A percentile compares a stretch with the other conserved stretches of the same genome.
Conservation (phyloP, 1,284 basidiomycete species). For the Leucoagaricus sp. region DNA sequence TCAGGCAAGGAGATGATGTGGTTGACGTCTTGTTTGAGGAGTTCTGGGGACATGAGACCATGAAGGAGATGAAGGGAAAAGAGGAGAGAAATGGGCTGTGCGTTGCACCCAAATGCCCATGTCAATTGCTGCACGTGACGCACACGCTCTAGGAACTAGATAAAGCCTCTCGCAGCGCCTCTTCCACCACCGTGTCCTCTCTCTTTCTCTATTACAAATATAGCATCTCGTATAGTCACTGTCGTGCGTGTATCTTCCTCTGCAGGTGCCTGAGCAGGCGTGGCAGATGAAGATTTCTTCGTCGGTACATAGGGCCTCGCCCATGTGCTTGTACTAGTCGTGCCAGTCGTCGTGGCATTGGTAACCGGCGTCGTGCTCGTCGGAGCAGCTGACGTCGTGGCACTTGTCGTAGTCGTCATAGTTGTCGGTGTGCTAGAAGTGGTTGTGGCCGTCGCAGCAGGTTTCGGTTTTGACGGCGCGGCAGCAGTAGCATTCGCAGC, state of each 20-base stretch:
- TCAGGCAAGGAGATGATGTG: background rate
- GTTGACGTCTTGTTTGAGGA: background rate
- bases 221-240: constrained; percentile 74
- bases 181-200: constrained; percentile 76
- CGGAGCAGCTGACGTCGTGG: constrained; percentile 30
- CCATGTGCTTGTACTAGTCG: constrained; percentile 46
- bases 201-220: constrained; percentile 80
- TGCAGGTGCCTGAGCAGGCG: constrained; percentile 21
- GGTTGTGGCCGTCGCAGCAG: constrained; percentile 33
- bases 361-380: constrained; percentile 34
- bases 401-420: constrained; percentile 29
- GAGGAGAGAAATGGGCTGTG: background rate
- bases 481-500: constrained; percentile 52
- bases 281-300: constrained; percentile 35
- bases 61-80: background rate
- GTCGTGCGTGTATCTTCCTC: constrained; percentile 57
- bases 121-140: background rate
- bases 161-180: constrained; percentile 64
- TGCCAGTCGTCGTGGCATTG: constrained; percentile 35
- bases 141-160: background rate
- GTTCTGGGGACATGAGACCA: background rate
- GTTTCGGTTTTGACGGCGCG: constrained; percentile 46
- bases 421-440: constrained; percentile 24
- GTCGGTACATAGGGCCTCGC: constrained; percentile 65
- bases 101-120: too few relatives aligned